phyloP scores from a whole-genome alignment of 2,329 filamentous ascomycete genomes.

The Pseudogymnoascus sp. region DNA sequence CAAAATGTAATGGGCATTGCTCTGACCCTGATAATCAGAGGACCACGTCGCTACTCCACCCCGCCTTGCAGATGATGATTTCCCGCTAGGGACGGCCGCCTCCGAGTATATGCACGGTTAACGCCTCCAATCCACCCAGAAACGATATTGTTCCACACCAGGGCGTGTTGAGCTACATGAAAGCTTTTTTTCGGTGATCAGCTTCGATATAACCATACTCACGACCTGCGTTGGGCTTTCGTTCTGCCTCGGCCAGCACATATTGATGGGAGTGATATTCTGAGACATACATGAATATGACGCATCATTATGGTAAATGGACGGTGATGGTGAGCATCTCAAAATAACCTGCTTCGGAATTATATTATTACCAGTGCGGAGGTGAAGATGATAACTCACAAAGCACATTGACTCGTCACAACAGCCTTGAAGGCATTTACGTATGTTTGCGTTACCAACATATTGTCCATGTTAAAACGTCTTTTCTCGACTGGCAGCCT shows the following conservation, averaged over 20 bases:
- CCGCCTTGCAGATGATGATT: neutral
- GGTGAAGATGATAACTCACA: neutral
- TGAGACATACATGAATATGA: neutral
- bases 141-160: neutral
- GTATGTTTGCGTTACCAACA: neutral
- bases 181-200: neutral
- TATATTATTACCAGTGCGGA: neutral
- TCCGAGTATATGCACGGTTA: neutral
- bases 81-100: neutral
- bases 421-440: neutral
- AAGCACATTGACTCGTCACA: neutral
- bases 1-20: neutral
- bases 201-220: neutral
- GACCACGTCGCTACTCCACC: neutral
- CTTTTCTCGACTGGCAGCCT: neutral
- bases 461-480: neutral
- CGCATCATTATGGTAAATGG: neutral
- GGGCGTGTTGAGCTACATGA: neutral
- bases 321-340: neutral
- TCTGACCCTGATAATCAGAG: neutral
- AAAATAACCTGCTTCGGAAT: neutral
- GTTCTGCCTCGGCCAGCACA: neutral
- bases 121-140: neutral
- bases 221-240: neutral
- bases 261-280: neutral